Base-by-base conservation (phyloP, 768 basidiomycete genomes). In the Tephrocybe sp. region DNA sequence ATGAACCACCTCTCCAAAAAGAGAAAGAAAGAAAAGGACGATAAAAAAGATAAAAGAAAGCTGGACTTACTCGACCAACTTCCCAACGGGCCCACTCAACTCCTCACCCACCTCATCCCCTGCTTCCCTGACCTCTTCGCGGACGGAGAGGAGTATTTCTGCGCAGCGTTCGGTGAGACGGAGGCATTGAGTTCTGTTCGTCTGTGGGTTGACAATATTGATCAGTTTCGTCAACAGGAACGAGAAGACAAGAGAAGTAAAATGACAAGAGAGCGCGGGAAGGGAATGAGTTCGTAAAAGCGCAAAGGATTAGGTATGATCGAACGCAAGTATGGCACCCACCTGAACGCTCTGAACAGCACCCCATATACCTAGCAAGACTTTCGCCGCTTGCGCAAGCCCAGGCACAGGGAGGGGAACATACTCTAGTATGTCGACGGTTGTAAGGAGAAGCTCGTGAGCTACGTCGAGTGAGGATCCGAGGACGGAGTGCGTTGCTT, bases 151-250 rank as follows among this genome's bases (percentile, higher is more conserved):
- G 2, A 90, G 73, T 15, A 85, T 76, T 12, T 79, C 79, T 0
- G 88, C 88, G 53, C 87, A 89, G 22, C 86, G 80, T 56, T 87
- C 82, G 0, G 86, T 86, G 7, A 91, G 73, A 9, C 86, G 82
- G 24, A 90, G 71, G 57, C 85, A 87, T 1, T 79, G 77, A 11
- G 84, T 67, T 15, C 84, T 74, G 53, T 90, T 89, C 54, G 78
- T 80, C 88, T 90, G 55, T 25, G 24, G 6, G 7, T 1, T 3
- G 19, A 53, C 25, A 18, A 1, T 26, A 5, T 37, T 44, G 16
- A 56, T 32, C 24, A 32, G 24, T n/a, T 26, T 21, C 31, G 16
- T 32, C 4, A n/a, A 25, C 34, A 31, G 2, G 6, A 34, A 43
- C 30, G 13, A 9, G 39, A 45, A 16, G 11, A 51, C 36, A n/a